Base-by-base conservation (phyloP, 805 yeast genomes). In the Hanseniaspora opuntiae region DNA sequence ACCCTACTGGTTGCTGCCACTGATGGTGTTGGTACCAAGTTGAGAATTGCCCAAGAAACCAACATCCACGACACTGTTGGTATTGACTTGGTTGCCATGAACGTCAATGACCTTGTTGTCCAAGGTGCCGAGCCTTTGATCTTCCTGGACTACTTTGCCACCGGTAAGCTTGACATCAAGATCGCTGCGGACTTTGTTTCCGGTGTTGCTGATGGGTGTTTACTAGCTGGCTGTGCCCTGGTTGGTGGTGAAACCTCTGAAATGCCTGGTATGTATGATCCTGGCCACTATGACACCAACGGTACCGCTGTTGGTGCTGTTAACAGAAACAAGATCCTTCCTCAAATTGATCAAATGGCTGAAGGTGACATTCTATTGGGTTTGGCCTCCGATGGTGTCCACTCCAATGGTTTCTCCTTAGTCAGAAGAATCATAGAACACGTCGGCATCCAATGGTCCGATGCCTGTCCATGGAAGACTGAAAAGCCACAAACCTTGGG, bases 221-320 rank as follows among this genome's bases (percentile, higher is more conserved):
- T 82, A 59, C 78, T 80, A 59, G 85, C 97, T 35, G 96, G 96
- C 11, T 90, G 98, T 76, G 98, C 99, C 6, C 75, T 93, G 55
- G 96, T 93, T 52, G 99, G 99, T 54, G 99, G 99, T 59, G 99
- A 93, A 71, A 93, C 99, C 38, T 84, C 95, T 53, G 99, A 93
- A 74, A 93, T 93, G 99, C 99, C 99, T 28, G 98, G 98, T 59
- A 86, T 93, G 85, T 93, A 93, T 64, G 85, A 82, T 56, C 87
- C 81, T 54, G 95, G 94, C 35, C 97, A 93, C 70, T 93, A 93
- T 65, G 99, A 93, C 69, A 89, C 96, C 56, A 93, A 90, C 64
- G 99, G 99, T 69, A 94, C 98, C 37, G 94, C 97, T 52, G 89
- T 93, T 44, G 99, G 99, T 63, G 98, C 98, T 14, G 97, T 93